Conservation (phyloP, 768 basidiomycete genomes). For the Tylopilus cervinicoccineus region DNA sequence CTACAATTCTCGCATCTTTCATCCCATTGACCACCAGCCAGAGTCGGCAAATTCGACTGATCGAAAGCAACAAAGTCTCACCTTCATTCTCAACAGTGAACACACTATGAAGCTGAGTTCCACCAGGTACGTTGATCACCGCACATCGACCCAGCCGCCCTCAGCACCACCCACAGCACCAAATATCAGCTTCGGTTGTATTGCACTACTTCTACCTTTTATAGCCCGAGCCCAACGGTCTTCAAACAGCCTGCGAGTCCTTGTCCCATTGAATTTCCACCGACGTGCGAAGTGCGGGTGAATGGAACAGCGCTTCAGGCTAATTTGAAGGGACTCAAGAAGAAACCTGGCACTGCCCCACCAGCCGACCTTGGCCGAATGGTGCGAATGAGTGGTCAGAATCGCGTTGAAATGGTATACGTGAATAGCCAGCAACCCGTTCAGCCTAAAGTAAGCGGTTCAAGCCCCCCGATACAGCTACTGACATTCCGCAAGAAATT, state of each 20-base stretch:
- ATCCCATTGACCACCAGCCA: constrained; percentile 24
- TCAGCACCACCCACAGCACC: constrained; percentile 38
- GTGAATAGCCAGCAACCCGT: constrained; percentile 82
- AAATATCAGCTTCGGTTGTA: constrained; percentile 82
- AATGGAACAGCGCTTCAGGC: constrained; percentile 66
- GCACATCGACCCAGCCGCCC: background rate
- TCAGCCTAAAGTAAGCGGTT: constrained; percentile 57
- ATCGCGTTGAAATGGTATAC: constrained; percentile 84
- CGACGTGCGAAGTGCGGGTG: constrained; percentile 86
- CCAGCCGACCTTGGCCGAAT: constrained; percentile 63
- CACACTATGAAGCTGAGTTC: constrained; percentile 58
- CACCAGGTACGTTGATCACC: constrained; percentile 42
- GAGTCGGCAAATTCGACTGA: constrained; percentile 80
- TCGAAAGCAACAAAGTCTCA: constrained; percentile 57
- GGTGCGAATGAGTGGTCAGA: constrained; percentile 41
- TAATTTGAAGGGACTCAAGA: constrained; percentile 89
- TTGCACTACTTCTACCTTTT: constrained; percentile 82
- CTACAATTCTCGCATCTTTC: background rate
- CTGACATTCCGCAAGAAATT: constrained; percentile 75
- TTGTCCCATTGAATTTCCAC: constrained; percentile 87
- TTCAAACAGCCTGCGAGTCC: constrained; percentile 51
- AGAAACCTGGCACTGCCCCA: constrained; percentile 92
- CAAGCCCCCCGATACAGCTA: too few relatives aligned
- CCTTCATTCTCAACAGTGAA: constrained; percentile 64
- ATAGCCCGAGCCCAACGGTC: constrained; percentile 43